Evolutionary conservation across 2,329 filamentous ascomycete genomes (phyloP).

Genomic region (Pyrenochaeta sp.): DNA sequence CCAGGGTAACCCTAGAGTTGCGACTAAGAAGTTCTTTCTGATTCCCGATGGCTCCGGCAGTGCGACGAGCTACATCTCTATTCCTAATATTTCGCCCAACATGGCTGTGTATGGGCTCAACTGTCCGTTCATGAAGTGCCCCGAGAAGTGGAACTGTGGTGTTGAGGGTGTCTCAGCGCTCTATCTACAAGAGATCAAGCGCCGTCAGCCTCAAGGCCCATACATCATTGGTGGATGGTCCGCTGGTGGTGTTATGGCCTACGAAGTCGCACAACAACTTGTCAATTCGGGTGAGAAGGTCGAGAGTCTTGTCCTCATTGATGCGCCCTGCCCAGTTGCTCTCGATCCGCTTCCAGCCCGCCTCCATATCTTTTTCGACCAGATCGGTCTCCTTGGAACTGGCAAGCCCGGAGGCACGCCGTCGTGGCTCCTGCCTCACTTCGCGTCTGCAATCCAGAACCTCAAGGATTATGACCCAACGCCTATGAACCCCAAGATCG

Average conservation of each 20-base stretch:
- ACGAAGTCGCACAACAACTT: constrained; percentile 60
- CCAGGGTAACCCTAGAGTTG: constrained; percentile 65
- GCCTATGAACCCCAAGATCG: constrained; percentile 66
- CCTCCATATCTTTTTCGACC: constrained; percentile 76
- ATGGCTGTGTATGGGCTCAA: constrained; percentile 66
- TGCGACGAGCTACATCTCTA: constrained; percentile 73
- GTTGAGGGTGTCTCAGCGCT: constrained; percentile 71
- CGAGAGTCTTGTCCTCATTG: constrained; percentile 61
- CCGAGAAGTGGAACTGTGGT: constrained; percentile 70
- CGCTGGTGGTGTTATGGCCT: constrained; percentile 64
- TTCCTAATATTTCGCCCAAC: constrained; percentile 62
- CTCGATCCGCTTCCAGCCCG: constrained; percentile 60
- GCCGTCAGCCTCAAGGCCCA: constrained; percentile 71
- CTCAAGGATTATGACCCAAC: constrained; percentile 74
- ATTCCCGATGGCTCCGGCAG: constrained; percentile 64
- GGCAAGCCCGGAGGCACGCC: constrained; percentile 68
- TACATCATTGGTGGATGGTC: constrained; percentile 66
- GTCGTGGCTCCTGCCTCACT: constrained; percentile 78
- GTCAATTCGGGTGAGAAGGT: constrained; percentile 59
- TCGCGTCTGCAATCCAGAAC: constrained; percentile 72
- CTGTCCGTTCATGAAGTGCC: constrained; percentile 75
- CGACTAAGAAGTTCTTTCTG: constrained; percentile 64
- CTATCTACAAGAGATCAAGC: constrained; percentile 75
- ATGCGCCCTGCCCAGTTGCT: constrained; percentile 62
- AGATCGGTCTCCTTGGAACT: constrained; percentile 75